These are phyloP conservation scores for Hygrophoropsis aurantiaca DNA, from an alignment of 768 basidiomycete species.

Conservation along the genomic window DNA sequence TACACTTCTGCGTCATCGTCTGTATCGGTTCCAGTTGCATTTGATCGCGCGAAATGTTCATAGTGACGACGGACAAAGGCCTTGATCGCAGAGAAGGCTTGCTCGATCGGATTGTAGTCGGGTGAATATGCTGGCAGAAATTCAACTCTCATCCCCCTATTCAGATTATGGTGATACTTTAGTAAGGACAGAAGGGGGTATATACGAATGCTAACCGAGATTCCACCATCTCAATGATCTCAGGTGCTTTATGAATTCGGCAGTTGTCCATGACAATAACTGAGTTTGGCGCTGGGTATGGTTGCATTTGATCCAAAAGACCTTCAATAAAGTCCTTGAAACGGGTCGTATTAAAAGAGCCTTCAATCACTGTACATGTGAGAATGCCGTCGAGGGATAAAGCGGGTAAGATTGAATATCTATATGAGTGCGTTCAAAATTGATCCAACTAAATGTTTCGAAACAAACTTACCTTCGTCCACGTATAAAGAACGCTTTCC, in stretches of 20 bases:
- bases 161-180: too few species aligned
- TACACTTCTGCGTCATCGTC: too few species aligned
- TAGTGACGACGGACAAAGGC: not conserved
- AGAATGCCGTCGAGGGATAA: slow-evolving; percentile 31
- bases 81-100: slow-evolving; percentile 27
- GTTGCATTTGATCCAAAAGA: slow-evolving; percentile 36
- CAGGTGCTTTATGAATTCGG: slow-evolving; percentile 28
- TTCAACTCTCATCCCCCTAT: slow-evolving; percentile 6
- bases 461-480: slow-evolving; percentile 1
- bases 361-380: slow-evolving; percentile 24
- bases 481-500: slow-evolving; percentile 18
- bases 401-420: slow-evolving; percentile 2
- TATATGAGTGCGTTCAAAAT: too few species aligned
- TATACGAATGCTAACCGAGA: slow-evolving; percentile 27
- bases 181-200: too few species aligned
- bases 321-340: slow-evolving; percentile 35
- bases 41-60: too few species aligned
- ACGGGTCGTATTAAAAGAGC: slow-evolving; percentile 23
- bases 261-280: slow-evolving; percentile 42
- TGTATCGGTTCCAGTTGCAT: too few species aligned
- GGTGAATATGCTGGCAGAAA: slow-evolving; percentile 33
- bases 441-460: not conserved
- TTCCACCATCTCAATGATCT: slow-evolving; percentile 27
- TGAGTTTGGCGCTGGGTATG: slow-evolving; percentile 32
- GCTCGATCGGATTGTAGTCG: slow-evolving; percentile 30